Evolutionary conservation across 139 green algal genomes (phyloP).

Genomic region (Closterium sp.): DNA sequence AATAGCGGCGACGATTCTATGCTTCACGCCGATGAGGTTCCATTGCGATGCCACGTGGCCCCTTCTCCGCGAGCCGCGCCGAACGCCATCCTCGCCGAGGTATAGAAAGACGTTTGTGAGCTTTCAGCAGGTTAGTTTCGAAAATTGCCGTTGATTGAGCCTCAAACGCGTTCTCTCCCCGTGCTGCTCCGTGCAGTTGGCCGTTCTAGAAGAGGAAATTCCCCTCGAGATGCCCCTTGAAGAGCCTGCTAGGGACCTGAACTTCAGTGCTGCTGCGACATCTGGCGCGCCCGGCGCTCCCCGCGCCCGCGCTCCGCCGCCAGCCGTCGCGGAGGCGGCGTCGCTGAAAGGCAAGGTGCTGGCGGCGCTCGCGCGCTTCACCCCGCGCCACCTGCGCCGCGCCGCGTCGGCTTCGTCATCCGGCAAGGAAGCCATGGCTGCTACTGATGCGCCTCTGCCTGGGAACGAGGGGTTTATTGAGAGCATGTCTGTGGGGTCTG

Average conservation of each 20-base stretch:
- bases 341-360: background rate
- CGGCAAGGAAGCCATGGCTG: background rate
- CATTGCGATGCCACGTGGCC: background rate
- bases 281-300: too few relatives aligned
- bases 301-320: too few relatives aligned
- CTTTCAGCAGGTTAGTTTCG: too few relatives aligned
- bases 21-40: background rate
- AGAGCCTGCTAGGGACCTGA: too few relatives aligned
- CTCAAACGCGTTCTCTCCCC: background rate
- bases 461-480: background rate
- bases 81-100: background rate
- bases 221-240: too few relatives aligned
- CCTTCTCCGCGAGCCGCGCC: background rate
- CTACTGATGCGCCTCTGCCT: background rate
- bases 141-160: too few relatives aligned
- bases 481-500: too few relatives aligned
- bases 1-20: background rate
- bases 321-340: background rate
- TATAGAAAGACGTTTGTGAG: too few relatives aligned
- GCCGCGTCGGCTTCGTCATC: background rate
- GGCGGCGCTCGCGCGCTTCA: background rate
- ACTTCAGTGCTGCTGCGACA: too few relatives aligned
- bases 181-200: background rate
- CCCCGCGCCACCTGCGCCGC: background rate
- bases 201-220: background rate